These are phyloP conservation scores for Malassezia dermatis DNA, from an alignment of 1,284 basidiomycete species.

Conservation along the genomic window DNA sequence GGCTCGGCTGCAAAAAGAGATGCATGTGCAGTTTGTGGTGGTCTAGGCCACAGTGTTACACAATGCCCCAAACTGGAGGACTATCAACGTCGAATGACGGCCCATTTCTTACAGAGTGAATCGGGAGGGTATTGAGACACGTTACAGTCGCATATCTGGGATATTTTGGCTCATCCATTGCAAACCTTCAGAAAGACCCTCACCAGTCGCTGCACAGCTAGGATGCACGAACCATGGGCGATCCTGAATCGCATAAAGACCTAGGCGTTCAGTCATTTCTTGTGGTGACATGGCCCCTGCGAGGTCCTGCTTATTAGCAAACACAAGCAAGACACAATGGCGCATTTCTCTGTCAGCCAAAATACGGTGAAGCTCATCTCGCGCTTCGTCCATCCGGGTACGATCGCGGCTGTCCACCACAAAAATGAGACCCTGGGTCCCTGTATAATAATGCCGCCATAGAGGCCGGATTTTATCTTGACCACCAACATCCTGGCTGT, in stretches of 20 bases:
- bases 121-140: background rate
- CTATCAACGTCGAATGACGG: slow-evolving; percentile 73
- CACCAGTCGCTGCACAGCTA: slow-evolving; percentile 38
- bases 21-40: slow-evolving; percentile 93
- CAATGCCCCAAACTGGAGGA: slow-evolving; percentile 97
- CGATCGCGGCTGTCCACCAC: slow-evolving; percentile 69
- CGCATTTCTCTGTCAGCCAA: slow-evolving; percentile 96
- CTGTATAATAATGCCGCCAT: slow-evolving; percentile 89
- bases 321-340: slow-evolving; percentile 88
- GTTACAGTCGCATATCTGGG: background rate
- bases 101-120: slow-evolving; percentile 58
- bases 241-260: slow-evolving; percentile 87
- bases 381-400: slow-evolving; percentile 90
- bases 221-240: slow-evolving; percentile 98
- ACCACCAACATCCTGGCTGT: slow-evolving; percentile 49
- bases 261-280: slow-evolving; percentile 94
- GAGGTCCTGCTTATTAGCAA: slow-evolving; percentile 99
- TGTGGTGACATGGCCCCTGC: slow-evolving; percentile 97
- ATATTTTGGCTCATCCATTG: slow-evolving; percentile 38
- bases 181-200: slow-evolving; percentile 44
- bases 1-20: slow-evolving; percentile 60
- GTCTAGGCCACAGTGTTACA: slow-evolving; percentile 83
- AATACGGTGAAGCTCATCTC: slow-evolving; percentile 90
- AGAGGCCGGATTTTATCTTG: slow-evolving; percentile 52
- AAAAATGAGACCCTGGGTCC: slow-evolving; percentile 57